A percentile compares a stretch with the other conserved stretches of the same genome.
Evolutionary conservation across 140 eudicot genomes (phyloP).

Genomic region (Bidens hawaiensis): DNA sequence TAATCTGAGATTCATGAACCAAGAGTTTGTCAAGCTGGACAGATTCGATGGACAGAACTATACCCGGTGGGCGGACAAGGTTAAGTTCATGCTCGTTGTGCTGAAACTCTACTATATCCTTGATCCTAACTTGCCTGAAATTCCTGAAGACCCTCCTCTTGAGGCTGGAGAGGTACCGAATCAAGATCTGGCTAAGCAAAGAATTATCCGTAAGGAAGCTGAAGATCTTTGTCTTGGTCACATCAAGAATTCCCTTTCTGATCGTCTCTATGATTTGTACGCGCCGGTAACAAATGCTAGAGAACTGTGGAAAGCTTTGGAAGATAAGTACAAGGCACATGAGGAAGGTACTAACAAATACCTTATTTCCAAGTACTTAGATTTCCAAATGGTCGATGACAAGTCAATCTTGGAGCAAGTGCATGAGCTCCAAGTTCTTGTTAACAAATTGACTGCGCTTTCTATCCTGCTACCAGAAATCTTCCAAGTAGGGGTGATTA

Average conservation of each 20-base stretch:
- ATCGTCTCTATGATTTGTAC: background rate
- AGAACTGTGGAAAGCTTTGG: background rate
- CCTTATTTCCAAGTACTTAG: background rate
- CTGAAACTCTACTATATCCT: background rate
- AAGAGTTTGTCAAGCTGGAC: slow-evolving; percentile 2
- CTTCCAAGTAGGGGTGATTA: background rate
- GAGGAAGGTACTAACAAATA: slow-evolving; percentile 4
- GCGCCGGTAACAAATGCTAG: too few relatives aligned
- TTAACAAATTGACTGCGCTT: background rate
- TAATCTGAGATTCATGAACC: background rate
- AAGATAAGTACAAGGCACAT: background rate
- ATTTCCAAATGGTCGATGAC: background rate
- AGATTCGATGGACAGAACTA: background rate
- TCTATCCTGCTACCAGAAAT: background rate
- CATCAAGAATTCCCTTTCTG: background rate
- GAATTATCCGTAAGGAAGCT: background rate
- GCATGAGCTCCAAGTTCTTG: background rate
- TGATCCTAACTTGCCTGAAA: background rate
- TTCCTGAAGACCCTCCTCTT: background rate
- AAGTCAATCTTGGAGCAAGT: background rate
- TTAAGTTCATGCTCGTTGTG: background rate
- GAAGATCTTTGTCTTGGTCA: background rate
- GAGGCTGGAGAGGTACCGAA: too few relatives aligned
- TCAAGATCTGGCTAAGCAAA: background rate
- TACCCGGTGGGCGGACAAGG: background rate